phyloP scores from a whole-genome alignment of 2,329 filamentous ascomycete species.

The Clonostachys rhizophaga region DNA sequence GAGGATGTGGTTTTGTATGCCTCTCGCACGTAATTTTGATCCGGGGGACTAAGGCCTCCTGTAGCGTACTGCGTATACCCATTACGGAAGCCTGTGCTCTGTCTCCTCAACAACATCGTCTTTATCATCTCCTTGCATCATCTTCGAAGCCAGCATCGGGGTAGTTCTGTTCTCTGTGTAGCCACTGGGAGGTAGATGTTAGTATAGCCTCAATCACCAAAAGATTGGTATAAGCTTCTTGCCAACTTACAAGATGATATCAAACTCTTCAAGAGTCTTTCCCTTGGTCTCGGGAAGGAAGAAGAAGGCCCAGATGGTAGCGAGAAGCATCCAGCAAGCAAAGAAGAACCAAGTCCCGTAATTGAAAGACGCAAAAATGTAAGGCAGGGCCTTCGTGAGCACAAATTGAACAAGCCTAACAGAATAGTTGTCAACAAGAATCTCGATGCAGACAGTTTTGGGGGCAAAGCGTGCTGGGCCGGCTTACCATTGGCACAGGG shows the following conservation, averaged over 20 bases:
- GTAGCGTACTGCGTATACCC: too few species aligned
- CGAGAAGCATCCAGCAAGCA: slow-evolving; percentile 42
- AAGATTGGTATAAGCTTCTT: too few species aligned
- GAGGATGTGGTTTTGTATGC: too few species aligned
- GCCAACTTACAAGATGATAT: slow-evolving; percentile 24
- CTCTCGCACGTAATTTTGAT: too few species aligned
- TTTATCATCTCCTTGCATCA: background rate
- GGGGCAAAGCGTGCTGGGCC: too few species aligned
- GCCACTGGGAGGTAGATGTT: background rate
- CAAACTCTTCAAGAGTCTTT: slow-evolving; percentile 46
- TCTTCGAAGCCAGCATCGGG: background rate
- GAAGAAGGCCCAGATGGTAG: slow-evolving; percentile 42
- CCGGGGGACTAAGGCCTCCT: too few species aligned
- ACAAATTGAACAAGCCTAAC: slow-evolving; percentile 30
- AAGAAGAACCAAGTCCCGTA: slow-evolving; percentile 56
- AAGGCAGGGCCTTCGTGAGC: slow-evolving; percentile 36
- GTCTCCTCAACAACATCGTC: background rate
- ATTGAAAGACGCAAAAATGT: slow-evolving; percentile 34
- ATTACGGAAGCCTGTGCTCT: background rate
- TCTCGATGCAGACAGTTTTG: background rate
- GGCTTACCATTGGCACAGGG: slow-evolving; percentile 28
- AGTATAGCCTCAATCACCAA: background rate
- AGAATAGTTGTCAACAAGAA: background rate
- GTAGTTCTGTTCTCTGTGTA: background rate
- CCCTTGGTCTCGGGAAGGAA: slow-evolving; percentile 52